phyloP scores from a whole-genome alignment of 2,329 filamentous ascomycete genomes.

The Penicillium sp. region DNA sequence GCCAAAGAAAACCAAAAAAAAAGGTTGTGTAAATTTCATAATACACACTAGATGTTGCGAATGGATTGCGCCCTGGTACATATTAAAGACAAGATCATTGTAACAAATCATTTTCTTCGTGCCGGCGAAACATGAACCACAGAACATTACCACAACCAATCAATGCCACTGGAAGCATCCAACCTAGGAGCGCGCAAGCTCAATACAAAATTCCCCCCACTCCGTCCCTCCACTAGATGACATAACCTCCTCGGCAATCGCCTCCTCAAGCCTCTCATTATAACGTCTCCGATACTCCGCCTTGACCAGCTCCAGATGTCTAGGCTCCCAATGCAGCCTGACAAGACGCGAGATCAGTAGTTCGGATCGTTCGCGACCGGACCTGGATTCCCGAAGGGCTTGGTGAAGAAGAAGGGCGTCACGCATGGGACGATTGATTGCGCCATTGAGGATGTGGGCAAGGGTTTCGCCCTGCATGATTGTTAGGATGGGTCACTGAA shows the following conservation, averaged over 20 bases:
- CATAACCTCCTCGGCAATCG: conserved; percentile 72
- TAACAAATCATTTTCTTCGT: neutral
- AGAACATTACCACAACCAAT: neutral
- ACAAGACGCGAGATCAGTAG: conserved; percentile 84
- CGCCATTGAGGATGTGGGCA: conserved; percentile 91
- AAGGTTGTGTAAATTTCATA: neutral
- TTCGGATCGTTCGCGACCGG: conserved; percentile 74
- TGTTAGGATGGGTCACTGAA: conserved; percentile 6
- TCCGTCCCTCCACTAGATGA: conserved; percentile 53
- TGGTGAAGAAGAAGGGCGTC: conserved; percentile 90
- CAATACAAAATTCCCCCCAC: conserved; percentile 73
- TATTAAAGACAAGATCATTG: neutral
- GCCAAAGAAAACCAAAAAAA: neutral
- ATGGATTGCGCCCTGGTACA: neutral
- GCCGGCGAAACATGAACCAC: neutral
- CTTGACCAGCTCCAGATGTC: conserved; percentile 78
- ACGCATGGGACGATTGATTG: conserved; percentile 91
- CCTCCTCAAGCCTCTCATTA: conserved; percentile 68
- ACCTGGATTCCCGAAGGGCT: conserved; percentile 72
- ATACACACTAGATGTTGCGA: neutral
- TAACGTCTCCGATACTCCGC: conserved; percentile 77
- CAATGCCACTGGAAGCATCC: neutral
- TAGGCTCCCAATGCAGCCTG: conserved; percentile 85
- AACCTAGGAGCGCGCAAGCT: conserved; percentile 47
- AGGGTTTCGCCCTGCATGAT: conserved; percentile 77